Evolutionary conservation across 805 yeast genomes (phyloP).

Genomic region (Cephaloascus albidus): DNA sequence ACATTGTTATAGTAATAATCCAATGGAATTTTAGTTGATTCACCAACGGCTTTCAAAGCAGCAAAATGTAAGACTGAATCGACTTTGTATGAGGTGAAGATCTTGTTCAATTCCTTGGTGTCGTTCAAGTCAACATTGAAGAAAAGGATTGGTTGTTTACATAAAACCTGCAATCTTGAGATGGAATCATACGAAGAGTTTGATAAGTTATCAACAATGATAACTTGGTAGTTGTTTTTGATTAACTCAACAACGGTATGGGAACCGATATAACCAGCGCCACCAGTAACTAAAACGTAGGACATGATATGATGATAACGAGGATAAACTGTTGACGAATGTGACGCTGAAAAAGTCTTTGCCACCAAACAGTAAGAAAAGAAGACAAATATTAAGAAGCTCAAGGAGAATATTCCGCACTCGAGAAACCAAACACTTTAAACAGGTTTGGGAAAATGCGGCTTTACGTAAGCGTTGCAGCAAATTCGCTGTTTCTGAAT

Average conservation of each 20-base stretch:
- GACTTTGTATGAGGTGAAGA: conserved; percentile 41
- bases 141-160: conserved; percentile 42
- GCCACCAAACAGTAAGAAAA: too few relatives aligned
- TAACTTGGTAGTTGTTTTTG: conserved; percentile 55
- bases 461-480: too few relatives aligned
- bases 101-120: conserved; percentile 30
- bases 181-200: conserved; percentile 64
- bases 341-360: too few relatives aligned
- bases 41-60: conserved; percentile 78
- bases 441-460: too few relatives aligned
- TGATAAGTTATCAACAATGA: conserved; percentile 62
- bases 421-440: too few relatives aligned
- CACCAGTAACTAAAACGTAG: conserved; percentile 68
- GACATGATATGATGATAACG: conserved; percentile 3
- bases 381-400: too few relatives aligned
- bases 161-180: conserved; percentile 48
- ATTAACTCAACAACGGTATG: conserved; percentile 64
- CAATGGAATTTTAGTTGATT: conserved; percentile 59
- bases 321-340: too few relatives aligned
- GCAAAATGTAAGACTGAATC: conserved; percentile 70
- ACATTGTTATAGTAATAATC: conserved; percentile 63
- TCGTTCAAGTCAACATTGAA: conserved; percentile 48
- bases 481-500: too few relatives aligned
- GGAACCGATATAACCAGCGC: conserved; percentile 82
- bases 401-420: too few relatives aligned